A percentile compares a stretch with the other conserved stretches of the same genome.
Conservation (phyloP, 768 basidiomycete species). For the Macrocybe gigantea region DNA sequence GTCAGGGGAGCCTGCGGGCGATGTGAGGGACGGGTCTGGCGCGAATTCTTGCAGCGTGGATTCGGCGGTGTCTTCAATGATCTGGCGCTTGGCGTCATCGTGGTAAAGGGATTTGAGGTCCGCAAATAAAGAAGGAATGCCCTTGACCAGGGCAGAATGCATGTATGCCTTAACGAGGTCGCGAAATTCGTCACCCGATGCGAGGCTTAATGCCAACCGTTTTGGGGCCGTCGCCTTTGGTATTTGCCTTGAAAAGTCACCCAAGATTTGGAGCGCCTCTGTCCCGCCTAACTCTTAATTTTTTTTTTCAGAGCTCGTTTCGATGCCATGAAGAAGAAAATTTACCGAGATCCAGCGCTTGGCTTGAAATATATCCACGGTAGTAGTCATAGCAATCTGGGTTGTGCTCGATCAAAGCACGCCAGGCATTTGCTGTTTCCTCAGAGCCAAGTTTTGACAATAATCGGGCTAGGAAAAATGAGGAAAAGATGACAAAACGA, state of each 20-base stretch:
- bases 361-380: slow-evolving; percentile 49
- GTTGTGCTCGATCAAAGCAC: slow-evolving; percentile 77
- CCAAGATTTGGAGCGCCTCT: slow-evolving; percentile 52
- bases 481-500: slow-evolving; percentile 2
- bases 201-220: slow-evolving; percentile 67
- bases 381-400: slow-evolving; percentile 82
- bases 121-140: slow-evolving; percentile 89
- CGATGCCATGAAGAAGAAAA: slow-evolving; percentile 15
- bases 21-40: slow-evolving; percentile 13
- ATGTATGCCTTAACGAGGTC: slow-evolving; percentile 64
- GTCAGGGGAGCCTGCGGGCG: slow-evolving; percentile 29
- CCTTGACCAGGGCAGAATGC: slow-evolving; percentile 63
- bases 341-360: slow-evolving; percentile 64
- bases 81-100: slow-evolving; percentile 54
- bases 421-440: slow-evolving; percentile 80
- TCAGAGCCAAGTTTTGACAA: slow-evolving; percentile 59
- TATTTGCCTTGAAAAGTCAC: slow-evolving; percentile 52
- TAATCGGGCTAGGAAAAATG: slow-evolving; percentile 55
- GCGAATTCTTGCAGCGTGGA: slow-evolving; percentile 32
- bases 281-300: slow-evolving; percentile 37
- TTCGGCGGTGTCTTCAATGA: slow-evolving; percentile 68
- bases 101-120: slow-evolving; percentile 84
- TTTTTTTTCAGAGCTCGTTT: too few species aligned
- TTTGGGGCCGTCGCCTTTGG: slow-evolving; percentile 68
- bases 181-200: slow-evolving; percentile 64